A percentile compares a stretch with the other conserved stretches of the same genome.
phyloP scores from a whole-genome alignment of 1,284 basidiomycete species.

The Austroboletus niveus region DNA sequence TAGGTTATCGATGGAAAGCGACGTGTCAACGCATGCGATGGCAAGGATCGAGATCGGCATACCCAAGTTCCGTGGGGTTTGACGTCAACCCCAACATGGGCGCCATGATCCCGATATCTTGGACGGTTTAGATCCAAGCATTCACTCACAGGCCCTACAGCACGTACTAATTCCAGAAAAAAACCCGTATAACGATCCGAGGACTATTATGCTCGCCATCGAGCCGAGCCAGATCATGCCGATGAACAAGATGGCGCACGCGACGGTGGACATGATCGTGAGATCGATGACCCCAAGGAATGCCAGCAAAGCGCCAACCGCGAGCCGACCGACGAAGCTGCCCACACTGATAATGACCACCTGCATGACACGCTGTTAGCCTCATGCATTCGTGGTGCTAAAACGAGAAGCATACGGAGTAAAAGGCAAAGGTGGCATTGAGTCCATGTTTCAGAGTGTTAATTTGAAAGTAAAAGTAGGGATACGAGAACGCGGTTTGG shows the following conservation, averaged over 20 bases:
- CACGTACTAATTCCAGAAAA: constrained; percentile 46
- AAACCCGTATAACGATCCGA: constrained; percentile 49
- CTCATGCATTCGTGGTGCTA: background rate
- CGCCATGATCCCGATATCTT: constrained; percentile 27
- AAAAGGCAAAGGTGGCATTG: constrained; percentile 26
- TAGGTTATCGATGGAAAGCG: background rate
- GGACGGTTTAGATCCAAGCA: background rate
- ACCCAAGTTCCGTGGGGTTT: constrained; percentile 29
- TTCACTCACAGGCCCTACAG: background rate
- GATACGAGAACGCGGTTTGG: constrained; percentile 22
- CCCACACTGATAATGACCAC: constrained; percentile 44
- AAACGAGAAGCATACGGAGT: constrained; percentile 19
- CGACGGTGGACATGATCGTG: constrained; percentile 32
- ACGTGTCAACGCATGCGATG: background rate
- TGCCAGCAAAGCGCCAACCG: constrained; percentile 36
- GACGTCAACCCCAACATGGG: constrained; percentile 27
- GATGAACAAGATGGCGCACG: constrained; percentile 35
- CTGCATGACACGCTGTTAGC: constrained; percentile 23
- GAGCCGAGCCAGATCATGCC: constrained; percentile 42
- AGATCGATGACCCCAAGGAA: constrained; percentile 42
- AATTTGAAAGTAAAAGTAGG: constrained; percentile 32
- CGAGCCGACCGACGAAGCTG: constrained; percentile 40
- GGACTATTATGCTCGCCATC: constrained; percentile 39
- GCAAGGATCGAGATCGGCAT: background rate
- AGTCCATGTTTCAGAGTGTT: constrained; percentile 28